Conservation (phyloP, 345 rosid genomes). For the Salix purpurea region DNA sequence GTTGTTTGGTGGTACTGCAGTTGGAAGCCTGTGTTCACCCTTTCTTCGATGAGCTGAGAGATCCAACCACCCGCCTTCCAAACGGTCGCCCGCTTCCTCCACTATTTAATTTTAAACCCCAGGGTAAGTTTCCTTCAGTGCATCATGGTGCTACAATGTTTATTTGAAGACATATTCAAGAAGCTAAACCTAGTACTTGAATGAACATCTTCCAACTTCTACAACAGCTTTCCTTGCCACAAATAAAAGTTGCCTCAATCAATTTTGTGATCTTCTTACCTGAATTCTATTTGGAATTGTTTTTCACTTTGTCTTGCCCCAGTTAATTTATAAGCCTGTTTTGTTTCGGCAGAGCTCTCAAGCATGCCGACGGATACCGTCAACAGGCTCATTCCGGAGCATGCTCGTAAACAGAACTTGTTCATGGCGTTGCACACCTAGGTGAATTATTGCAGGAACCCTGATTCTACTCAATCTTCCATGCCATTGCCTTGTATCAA, state of each 20-base stretch:
- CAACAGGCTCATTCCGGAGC: slow-evolving; percentile 73
- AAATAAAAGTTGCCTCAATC: not conserved
- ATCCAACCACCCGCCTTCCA: slow-evolving; percentile 80
- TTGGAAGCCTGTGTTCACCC: slow-evolving; percentile 91
- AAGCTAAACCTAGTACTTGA: not conserved
- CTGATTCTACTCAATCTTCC: not conserved
- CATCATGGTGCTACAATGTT: not conserved
- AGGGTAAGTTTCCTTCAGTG: slow-evolving; percentile 30
- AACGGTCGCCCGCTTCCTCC: slow-evolving; percentile 96
- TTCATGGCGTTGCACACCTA: slow-evolving; percentile 82
- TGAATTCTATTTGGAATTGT: not conserved
- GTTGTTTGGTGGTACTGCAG: slow-evolving; percentile 29
- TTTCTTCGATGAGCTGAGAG: slow-evolving; percentile 86
- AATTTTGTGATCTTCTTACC: not conserved
- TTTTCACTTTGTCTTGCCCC: not conserved
- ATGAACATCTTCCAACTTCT: not conserved
- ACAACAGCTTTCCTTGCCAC: not conserved
- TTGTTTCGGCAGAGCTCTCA: slow-evolving; percentile 52
- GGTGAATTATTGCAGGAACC: not conserved
- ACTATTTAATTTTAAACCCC: slow-evolving; percentile 72
- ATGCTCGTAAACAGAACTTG: slow-evolving; percentile 82
- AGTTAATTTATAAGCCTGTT: not conserved
- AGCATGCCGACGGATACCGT: slow-evolving; percentile 63
- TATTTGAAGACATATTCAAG: not conserved
- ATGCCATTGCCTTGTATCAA: not conserved